These are phyloP conservation scores for Solanum appendiculatum DNA, from an alignment of 257 asterid genomes.

Conservation along the genomic window DNA sequence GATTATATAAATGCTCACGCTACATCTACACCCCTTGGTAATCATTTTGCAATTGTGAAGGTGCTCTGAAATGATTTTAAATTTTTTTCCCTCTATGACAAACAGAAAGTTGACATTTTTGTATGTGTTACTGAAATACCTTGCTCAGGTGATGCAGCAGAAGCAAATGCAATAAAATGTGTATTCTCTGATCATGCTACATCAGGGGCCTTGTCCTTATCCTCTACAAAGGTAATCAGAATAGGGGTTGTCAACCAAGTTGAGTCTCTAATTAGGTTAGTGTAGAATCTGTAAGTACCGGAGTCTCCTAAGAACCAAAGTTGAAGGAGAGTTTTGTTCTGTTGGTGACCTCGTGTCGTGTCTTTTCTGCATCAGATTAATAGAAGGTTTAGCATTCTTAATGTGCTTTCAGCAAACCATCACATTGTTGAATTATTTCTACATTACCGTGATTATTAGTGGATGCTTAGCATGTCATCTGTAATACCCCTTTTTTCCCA, in stretches of 20 bases:
- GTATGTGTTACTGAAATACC: neutral
- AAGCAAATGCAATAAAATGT: constrained; percentile 79
- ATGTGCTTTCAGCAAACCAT: neutral
- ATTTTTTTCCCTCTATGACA: neutral
- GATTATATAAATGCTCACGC: constrained; percentile 95
- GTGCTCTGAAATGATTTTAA: neutral
- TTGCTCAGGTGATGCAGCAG: constrained; percentile 68
- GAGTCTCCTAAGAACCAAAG: neutral
- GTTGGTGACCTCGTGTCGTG: neutral
- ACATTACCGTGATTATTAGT: neutral
- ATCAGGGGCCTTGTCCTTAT: constrained; percentile 59
- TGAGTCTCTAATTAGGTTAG: neutral
- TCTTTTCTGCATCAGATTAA: neutral
- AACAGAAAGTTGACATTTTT: neutral
- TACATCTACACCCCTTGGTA: constrained; percentile 96
- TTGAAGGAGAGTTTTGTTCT: neutral
- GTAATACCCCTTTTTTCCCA: neutral
- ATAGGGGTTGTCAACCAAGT: neutral
- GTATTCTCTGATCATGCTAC: constrained; percentile 58
- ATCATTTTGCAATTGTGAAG: neutral
- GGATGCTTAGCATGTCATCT: neutral
- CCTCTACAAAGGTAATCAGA: constrained; percentile 80
- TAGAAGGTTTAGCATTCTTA: neutral
- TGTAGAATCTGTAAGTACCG: neutral
- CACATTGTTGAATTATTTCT: neutral